phyloP scores from a whole-genome alignment of 1,284 basidiomycete genomes.

The Microbotryum saponariae region DNA sequence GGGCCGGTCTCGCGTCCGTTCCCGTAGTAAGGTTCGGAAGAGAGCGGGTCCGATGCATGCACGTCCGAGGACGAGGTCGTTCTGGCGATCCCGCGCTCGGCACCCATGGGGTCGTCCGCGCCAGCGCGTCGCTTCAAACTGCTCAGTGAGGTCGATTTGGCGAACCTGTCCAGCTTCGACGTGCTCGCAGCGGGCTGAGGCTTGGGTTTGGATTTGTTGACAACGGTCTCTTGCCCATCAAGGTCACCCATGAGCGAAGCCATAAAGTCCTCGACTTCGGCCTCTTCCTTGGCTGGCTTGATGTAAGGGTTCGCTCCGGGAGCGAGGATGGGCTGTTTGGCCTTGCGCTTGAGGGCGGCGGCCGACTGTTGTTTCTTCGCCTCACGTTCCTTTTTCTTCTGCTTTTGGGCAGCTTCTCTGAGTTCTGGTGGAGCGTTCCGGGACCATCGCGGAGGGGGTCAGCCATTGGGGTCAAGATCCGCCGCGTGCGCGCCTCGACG shows the following conservation, averaged over 20 bases:
- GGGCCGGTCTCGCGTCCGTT: conserved; percentile 1
- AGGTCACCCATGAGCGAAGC: conserved; percentile 61
- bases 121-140: conserved; percentile 24
- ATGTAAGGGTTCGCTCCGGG: conserved; percentile 39
- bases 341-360: conserved; percentile 25
- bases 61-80: conserved; percentile 11
- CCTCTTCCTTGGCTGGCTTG: conserved; percentile 32
- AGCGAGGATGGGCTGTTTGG: conserved; percentile 44
- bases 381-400: conserved; percentile 24
- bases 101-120: conserved; percentile 7
- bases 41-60: conserved; percentile 1
- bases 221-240: conserved; percentile 43
- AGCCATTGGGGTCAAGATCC: too few species aligned
- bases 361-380: conserved; percentile 12
- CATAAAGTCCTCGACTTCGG: conserved; percentile 77
- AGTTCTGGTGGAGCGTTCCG: too few species aligned
- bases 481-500: too few species aligned
- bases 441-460: too few species aligned
- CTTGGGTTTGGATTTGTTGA: not conserved
- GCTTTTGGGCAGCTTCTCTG: conserved; percentile 19
- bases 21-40: conserved; percentile 11
- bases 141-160: not conserved
- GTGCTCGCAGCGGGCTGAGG: not conserved
- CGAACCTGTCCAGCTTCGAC: not conserved
- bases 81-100: not conserved